Evolutionary conservation across 2,329 filamentous ascomycete genomes (phyloP), one percentile per base, ranked within the genome.

Genomic region (Claviceps spartinae): DNA sequence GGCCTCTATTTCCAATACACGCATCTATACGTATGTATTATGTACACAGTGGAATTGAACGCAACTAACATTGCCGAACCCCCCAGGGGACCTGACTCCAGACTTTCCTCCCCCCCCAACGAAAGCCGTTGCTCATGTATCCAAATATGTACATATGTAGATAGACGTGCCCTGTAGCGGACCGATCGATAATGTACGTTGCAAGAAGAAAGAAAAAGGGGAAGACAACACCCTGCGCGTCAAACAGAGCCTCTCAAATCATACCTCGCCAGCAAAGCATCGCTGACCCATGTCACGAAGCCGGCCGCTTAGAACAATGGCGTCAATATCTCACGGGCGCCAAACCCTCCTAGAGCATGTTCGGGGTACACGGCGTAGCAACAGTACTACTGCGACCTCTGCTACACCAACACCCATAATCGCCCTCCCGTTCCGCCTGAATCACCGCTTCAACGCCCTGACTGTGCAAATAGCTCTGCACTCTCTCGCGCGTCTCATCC

Each of bases 341-440:
- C 37, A 20, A n/a, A n/a, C 24, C 37, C 47, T 30, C 44, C 56
- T 61, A 71, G 47, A 65, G 64, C 46, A 63, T 58, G 61, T 68
- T 69, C 45, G 68, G 58, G 41, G 65, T 61, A 42, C 56, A 58
- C 37, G 67, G 63, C 52, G 63, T 59, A 42, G 61, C 56, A 46
- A 61, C 54, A 22, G 61, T 52, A 16, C 60, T 57, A 45, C 40
- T 7, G 11, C 66, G 63, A 48, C 62, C 62, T 38, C 66, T 61
- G 16, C 57, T 59, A 57, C 81, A 83, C 80, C 81, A 83, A 59
- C 80, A 83, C 20, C 69, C 72, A 42, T 65, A 63, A 53, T 95
- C 88, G 0, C 86, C 87, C 61, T 95, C 88, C 47, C 84, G 74
- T 67, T 96, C 91, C 1, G 95, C 86, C 67, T 96, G 91, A 5